Base-by-base conservation (phyloP, 495 filamentous ascomycete species). In the Trypethelium eluteriae region DNA sequence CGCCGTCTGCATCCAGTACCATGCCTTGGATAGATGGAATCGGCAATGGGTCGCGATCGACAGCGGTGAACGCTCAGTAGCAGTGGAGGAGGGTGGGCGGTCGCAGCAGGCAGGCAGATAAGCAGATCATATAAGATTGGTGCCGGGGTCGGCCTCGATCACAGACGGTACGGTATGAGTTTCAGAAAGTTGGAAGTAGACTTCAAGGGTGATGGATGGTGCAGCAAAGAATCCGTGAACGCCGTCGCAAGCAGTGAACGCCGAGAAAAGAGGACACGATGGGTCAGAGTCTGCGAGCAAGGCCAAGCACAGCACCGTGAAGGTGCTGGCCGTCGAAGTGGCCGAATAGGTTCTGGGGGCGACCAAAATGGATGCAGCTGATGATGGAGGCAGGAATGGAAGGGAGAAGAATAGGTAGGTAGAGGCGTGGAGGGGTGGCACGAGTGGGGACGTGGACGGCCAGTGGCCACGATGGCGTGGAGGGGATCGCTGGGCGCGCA, bases 1-100 rank as follows among this genome's bases (percentile, higher is more conserved):
- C 74, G 62, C 77, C 77, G 67, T 77, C 73, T 71, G 61, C 63
- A 66, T 67, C 66, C 38, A 72, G 9, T 34, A 64, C 66, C 64
- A 70, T 72, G 69, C 69, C 74, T 68, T 65, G 49, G 66, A 39
- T 49, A 67, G 71, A 65, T 69, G 53, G 71, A 62, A 39, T 35
- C 44, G 65, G 41, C 7, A 34, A 56, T 62, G 46, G 59, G 66
- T 65, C 38, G 61, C 25, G 53, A 68, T 62, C 66, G 62, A 64
- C 18, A 18, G 57, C 38, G 61, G 44, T 44, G 39, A 63, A 39
- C 46, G 44, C 18, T 39, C 35, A 35, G 47, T 47, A 38, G 63
- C 63, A 32, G 56, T 16, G 44, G 56, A 16, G 44, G 65, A 44
- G 57, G 49, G 53, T 32, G 25, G 53, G 53, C 32, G 14, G 53